These are phyloP conservation scores for Lactuca sativa DNA, from an alignment of 129 eudicot species.

Conservation along the genomic window DNA sequence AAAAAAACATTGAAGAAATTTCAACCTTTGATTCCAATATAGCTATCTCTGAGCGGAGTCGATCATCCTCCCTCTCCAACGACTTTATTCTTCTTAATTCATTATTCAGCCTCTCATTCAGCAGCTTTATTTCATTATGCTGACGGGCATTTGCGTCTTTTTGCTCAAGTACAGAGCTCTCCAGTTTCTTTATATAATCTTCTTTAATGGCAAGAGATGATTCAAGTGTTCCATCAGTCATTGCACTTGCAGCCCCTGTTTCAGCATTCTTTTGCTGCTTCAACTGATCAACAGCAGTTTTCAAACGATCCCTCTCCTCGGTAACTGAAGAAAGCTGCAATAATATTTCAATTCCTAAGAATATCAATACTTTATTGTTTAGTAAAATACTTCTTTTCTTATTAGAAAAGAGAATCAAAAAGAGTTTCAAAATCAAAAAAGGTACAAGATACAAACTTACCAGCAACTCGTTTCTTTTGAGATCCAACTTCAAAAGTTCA, in stretches of 20 bases:
- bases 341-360: neutral
- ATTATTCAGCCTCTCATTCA: conserved; percentile 65
- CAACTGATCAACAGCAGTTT: conserved; percentile 44
- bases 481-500: conserved; percentile 55
- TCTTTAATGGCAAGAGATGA: conserved; percentile 74
- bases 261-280: conserved; percentile 54
- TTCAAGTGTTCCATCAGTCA: conserved; percentile 47
- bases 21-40: conserved; percentile 90
- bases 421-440: too few species aligned
- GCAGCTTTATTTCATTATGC: conserved; percentile 64
- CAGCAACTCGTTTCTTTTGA: conserved; percentile 63
- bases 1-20: conserved; percentile 3
- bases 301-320: conserved; percentile 71
- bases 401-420: too few species aligned
- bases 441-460: conserved; percentile 36
- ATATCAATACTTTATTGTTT: too few species aligned
- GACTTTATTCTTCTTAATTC: conserved; percentile 83
- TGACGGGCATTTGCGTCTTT: conserved; percentile 58
- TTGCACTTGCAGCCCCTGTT: conserved; percentile 34
- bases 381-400: too few species aligned
- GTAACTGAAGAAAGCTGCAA: conserved; percentile 72
- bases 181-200: conserved; percentile 59
- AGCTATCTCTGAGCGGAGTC: conserved; percentile 86
- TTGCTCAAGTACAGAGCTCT: conserved; percentile 52
- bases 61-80: conserved; percentile 88